Evolutionary conservation across 2,329 filamentous ascomycete genomes (phyloP), one percentile per base, ranked within the genome.

Genomic region (Lasiodiplodia sp.): DNA sequence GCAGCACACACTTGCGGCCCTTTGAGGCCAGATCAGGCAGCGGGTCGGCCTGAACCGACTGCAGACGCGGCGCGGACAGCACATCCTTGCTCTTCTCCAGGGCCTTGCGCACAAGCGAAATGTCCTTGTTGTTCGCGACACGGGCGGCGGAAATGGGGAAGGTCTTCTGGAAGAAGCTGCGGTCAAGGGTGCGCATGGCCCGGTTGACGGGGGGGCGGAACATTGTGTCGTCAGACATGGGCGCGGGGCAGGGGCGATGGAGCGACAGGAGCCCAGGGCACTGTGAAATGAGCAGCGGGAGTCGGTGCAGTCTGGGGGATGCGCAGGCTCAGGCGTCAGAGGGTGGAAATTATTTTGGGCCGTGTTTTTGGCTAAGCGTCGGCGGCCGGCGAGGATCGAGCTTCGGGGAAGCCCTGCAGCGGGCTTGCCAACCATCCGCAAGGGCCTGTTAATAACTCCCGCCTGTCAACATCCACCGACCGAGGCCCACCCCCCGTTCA

Each of bases 141-240:
- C 91, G 88, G 7, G 94, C 95, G 2, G 94, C 94, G 10, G 93
- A 88, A 28, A 95, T 84, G 28, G 91, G 89, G 67, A 97, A 82
- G 0, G 86, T 92, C 78, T 91, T 93, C 65, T 87, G 85, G 83
- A 98, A 98, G 71, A 96, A 90, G 18, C 90, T 86, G 72, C 92
- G 90, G 82, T 99, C 94, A 71, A 99, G 88, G 62, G 88, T 87
- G 76, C 89, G 89, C 83, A 93, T 92, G 69, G 91, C 89, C 78
- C 92, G 91, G 74, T 95, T 91, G 69, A 94, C 85, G 28, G 94
- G 94, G 57, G 94, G 93, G 72, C 90, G 89, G 79, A 97, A 92
- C 86, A 89, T 88, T 64, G 76, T 74, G 62, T 70, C 68, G 56
- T 81, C 70, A 64, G 73, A 72, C 77, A 78, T 78, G 58, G 31